Evolutionary conservation across 139 green algal species (phyloP), one percentile per base, ranked within the genome.

Genomic region (Gonium pectorale): DNA sequence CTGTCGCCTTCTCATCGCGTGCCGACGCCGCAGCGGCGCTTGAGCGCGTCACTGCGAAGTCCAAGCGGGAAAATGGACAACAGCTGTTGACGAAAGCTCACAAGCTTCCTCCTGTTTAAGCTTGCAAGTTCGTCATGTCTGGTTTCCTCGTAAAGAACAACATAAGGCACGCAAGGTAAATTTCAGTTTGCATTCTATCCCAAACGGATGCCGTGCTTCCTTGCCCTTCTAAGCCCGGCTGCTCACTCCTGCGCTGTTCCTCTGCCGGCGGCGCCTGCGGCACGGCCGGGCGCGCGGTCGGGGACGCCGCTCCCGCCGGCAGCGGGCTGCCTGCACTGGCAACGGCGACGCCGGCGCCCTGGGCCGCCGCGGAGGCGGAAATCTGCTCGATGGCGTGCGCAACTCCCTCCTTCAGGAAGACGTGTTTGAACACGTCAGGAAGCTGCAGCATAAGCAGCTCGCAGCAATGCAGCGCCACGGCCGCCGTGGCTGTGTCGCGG

Each of bases 321-420:
- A 85, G 41, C 31, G 78, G 43, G 26, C 38, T 24, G 27, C 43
- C 59, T 7, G 52, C 37, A 33, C 8, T 29, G 24, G 54, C 64
- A 22, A 62, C 67, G 5, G 86, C 40, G 22, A 70, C 89, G 9
- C 67, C 35, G 24, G 63, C 38, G 26, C 46, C 31, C 1, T 75
- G 26, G 17, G 83, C 11, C 5, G 63, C 38, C 44, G 75, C 59
- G 8, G 40, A n/a, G 0, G 70, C 83, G n/a, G 93, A 91, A 51
- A 99, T 91, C 83, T 94, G 87, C 29, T 98, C 92, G 31, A 99
- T 87, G 0, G 94, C 94, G 74, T 98, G 94, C 60, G 97, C 90
- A 3, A 99, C 95, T 0, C 97, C 97, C 89, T 99, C 97, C 86
- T 97, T 98, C 2, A 98, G 59, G 73, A 99, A 99, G 63, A 88